Evolutionary conservation across 306 rosid genomes (phyloP).

Genomic region (Arachis hypogaea): DNA sequence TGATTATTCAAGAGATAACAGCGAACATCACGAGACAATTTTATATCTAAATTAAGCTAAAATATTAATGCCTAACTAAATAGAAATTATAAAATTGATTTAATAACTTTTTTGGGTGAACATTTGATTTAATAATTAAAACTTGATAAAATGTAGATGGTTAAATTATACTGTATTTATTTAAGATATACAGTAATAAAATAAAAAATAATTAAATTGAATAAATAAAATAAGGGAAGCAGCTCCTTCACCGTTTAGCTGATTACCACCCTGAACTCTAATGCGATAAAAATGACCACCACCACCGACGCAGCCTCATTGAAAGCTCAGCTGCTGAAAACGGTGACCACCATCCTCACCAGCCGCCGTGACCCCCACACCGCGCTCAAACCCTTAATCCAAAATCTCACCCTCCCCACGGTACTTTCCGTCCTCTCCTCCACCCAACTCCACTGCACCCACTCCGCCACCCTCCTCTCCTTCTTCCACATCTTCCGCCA

Average conservation of each 20-base stretch:
- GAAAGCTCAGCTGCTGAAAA: constrained; percentile 19
- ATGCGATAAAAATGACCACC: neutral
- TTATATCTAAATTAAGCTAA: too few relatives aligned
- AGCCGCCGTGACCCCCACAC: constrained; percentile 19
- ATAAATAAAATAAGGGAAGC: too few relatives aligned
- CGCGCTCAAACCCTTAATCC: constrained; percentile 46
- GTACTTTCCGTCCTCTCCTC: constrained; percentile 59
- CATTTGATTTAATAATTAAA: too few relatives aligned
- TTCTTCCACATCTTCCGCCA: constrained; percentile 69
- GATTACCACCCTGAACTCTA: neutral
- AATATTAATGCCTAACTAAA: too few relatives aligned
- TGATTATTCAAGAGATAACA: too few relatives aligned
- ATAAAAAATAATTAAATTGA: too few relatives aligned
- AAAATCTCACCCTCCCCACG: constrained; percentile 54
- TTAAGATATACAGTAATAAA: too few relatives aligned
- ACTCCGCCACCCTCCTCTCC: constrained; percentile 53
- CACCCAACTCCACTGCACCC: constrained; percentile 43
- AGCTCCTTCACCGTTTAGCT: neutral
- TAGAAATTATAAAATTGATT: too few relatives aligned
- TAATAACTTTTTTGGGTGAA: too few relatives aligned
- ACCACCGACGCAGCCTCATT: neutral
- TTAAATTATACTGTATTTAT: too few relatives aligned
- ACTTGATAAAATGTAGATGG: too few relatives aligned
- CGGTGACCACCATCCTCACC: constrained; percentile 36
- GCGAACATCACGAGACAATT: too few relatives aligned